phyloP scores from a whole-genome alignment of 768 basidiomycete species.

The Chiua virens region DNA sequence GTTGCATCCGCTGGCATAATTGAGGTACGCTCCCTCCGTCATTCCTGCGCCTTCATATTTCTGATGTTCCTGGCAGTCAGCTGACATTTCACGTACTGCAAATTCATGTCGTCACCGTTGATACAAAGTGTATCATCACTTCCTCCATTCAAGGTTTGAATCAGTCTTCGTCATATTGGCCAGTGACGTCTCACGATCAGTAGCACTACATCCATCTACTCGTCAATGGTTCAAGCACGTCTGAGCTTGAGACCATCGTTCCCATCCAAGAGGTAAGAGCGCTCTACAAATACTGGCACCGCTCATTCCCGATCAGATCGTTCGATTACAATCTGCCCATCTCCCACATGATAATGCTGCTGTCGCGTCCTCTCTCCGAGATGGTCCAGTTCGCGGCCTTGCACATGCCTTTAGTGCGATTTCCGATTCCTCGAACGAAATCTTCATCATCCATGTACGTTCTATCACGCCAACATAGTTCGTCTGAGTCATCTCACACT shows the following conservation, averaged over 20 bases:
- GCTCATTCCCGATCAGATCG: slow-evolving; percentile 45
- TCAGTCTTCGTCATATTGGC: neutral
- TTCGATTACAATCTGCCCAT: slow-evolving; percentile 76
- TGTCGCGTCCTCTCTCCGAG: slow-evolving; percentile 71
- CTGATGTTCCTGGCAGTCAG: slow-evolving; percentile 38
- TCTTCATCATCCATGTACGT: slow-evolving; percentile 66
- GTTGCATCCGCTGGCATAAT: slow-evolving; percentile 71
- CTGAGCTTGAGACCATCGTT: slow-evolving; percentile 22
- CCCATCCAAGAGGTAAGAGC: slow-evolving; percentile 45
- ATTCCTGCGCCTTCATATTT: neutral
- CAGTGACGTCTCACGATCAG: neutral
- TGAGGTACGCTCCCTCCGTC: slow-evolving; percentile 49
- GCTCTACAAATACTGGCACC: neutral
- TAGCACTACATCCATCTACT: slow-evolving; percentile 56
- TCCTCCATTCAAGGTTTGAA: slow-evolving; percentile 55
- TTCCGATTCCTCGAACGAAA: slow-evolving; percentile 46
- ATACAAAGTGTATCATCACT: slow-evolving; percentile 68
- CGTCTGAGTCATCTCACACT: neutral
- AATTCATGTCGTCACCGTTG: slow-evolving; percentile 75
- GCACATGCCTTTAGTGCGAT: slow-evolving; percentile 50
- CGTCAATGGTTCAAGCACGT: slow-evolving; percentile 35
- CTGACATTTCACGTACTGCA: slow-evolving; percentile 68
- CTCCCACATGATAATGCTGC: slow-evolving; percentile 74
- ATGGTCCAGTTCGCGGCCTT: slow-evolving; percentile 70
- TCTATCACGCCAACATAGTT: neutral